Evolutionary conservation across 345 rosid species (phyloP), one percentile per base, ranked within the genome.

Genomic region (Pseudoturritis turrita): DNA sequence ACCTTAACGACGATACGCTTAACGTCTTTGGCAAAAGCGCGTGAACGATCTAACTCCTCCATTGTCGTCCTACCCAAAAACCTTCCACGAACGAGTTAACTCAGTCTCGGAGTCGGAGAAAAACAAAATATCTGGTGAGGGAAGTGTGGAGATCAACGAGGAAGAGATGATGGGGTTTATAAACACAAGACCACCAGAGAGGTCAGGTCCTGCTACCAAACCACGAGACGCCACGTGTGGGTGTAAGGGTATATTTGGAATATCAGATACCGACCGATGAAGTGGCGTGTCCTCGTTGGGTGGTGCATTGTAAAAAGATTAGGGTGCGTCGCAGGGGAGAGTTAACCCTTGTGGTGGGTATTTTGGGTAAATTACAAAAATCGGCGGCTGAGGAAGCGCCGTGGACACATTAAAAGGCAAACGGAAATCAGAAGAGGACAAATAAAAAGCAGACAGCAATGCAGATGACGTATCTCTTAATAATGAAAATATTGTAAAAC

Each of bases 1-100:
- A 75, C 99, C 97, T 95, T 95, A 74, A 95, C 79, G 73, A 95
- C 88, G 53, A 95, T 61, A 77, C 99, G 99, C 84, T 90, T 95
- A 8, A 88, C 97, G 59, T 90, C 94, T 78, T 72, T 86, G 66
- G 94, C 72, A 62, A 95, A 95, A 57, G 71, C 87, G 15, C 99
- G 92, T 22, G 97, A 73, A 41, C 77, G 70, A 74, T 95, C 98
- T 77, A 85, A 10, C 40, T 70, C 80, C 73, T 53, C 76, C 83
- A 71, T 78, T 53, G 41, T 62, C 41, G 29, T 17, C 65, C 31
- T 26, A 64, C 6, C 41, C 35, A 68, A 58, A 52, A 77, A 58
- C 56, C 13, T 46, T 22, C 6, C 8, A 33, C 22, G 56, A 64
- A 71, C 72, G 80, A 49, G 62, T 62, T 50, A 54, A 68, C 79